phyloP scores from a whole-genome alignment of 1,139 yeast species.

The Saccharomyces hybrid region DNA sequence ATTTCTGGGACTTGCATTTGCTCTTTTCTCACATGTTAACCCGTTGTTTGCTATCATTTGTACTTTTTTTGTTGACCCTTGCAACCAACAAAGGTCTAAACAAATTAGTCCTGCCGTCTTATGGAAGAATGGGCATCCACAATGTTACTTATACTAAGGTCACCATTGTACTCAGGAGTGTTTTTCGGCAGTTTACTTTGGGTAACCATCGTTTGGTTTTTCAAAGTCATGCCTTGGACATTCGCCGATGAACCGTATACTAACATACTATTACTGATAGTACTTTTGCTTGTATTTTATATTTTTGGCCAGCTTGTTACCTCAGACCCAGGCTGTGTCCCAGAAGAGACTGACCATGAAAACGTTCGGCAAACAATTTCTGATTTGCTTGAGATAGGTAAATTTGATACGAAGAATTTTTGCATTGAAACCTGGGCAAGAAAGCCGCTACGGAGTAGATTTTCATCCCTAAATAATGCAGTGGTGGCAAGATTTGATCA shows the following conservation, averaged over 20 bases:
- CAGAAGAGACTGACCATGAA: slow-evolving; percentile 42
- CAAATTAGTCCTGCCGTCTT: slow-evolving; percentile 41
- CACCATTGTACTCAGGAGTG: slow-evolving; percentile 66
- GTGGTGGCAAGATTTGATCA: slow-evolving; percentile 84
- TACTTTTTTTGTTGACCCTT: slow-evolving; percentile 17
- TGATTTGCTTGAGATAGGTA: slow-evolving; percentile 52
- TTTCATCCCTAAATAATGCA: slow-evolving; percentile 47
- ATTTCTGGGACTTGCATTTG: slow-evolving; percentile 41
- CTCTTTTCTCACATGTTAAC: slow-evolving; percentile 27
- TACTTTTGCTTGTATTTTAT: slow-evolving; percentile 33
- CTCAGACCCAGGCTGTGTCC: slow-evolving; percentile 75
- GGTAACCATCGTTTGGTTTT: slow-evolving; percentile 50
- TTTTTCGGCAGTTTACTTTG: slow-evolving; percentile 66
- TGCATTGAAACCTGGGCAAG: slow-evolving; percentile 68
- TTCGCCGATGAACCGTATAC: slow-evolving; percentile 31
- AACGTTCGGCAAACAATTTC: slow-evolving; percentile 47
- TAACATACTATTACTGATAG: slow-evolving; percentile 35
- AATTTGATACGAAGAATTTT: slow-evolving; percentile 68
- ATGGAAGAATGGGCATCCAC: slow-evolving; percentile 40
- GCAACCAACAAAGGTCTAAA: slow-evolving; percentile 18
- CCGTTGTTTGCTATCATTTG: slow-evolving; percentile 26
- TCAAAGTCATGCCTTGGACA: slow-evolving; percentile 46
- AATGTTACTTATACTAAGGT: slow-evolving; percentile 38
- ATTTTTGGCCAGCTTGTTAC: slow-evolving; percentile 55
- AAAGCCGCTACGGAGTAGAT: slow-evolving; percentile 75